Evolutionary conservation across 2,329 filamentous ascomycete genomes (phyloP), one percentile per base, ranked within the genome.

Genomic region (Nemania bipapillata): DNA sequence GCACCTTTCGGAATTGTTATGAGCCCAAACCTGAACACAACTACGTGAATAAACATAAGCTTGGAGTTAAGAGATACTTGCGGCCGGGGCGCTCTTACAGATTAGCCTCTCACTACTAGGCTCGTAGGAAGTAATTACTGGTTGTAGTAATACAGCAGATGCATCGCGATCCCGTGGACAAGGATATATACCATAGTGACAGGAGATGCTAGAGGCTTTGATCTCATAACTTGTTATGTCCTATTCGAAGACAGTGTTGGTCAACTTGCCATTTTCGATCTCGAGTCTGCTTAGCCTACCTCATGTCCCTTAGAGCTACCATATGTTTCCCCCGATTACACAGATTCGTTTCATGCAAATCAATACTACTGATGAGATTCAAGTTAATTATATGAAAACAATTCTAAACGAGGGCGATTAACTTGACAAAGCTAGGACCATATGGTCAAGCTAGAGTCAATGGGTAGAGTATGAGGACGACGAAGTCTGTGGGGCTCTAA

Each of bases 371-470:
- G 49, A 52, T 4, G 11, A 24, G 4, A 4, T 26, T 12, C 49
- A 52, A 24, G 49, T 26, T 30, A 26, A 52, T n/a, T 58, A 58
- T 32, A 64, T 63, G 57, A 47, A 60, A 15, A 60, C 57, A 17
- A 60, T 63, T n/a, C 24, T 49, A 11, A 28, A 28, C 4, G 22
- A 50, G 5, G 22, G 4, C 22, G 47, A 50, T 28, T 22, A 24
- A 15, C 47, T 50, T 12, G 47, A 50, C 28, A 11, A 50, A 20
- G 47, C 47, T 3, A 50, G 15, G 47, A 28, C 15, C 22, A 50
- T 50, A 12, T 50, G 47, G 47, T 24, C 28, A 9, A 50, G 47
- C 24, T 24, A 24, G 22, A 50, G 15, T 12, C 47, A 11, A 50
- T 50, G 47, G 47, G 47, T 28, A 26, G 47, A 12, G 28, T 50